phyloP scores from a whole-genome alignment of 1,284 basidiomycete species.

The Ganoderma leucocontextum region DNA sequence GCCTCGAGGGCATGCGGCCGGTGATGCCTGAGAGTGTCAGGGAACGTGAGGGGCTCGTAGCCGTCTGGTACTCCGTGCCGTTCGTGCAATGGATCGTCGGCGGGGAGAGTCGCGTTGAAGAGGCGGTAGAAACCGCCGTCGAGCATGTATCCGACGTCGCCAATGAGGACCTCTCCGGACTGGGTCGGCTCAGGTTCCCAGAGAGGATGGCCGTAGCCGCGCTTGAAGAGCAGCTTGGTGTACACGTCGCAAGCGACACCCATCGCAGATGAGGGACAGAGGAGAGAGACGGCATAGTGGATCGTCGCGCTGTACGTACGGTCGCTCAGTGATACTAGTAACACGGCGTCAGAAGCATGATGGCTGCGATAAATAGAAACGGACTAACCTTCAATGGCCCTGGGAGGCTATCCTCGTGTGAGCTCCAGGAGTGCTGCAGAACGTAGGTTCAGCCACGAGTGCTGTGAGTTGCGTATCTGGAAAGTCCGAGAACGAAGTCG shows the following conservation, averaged over 20 bases:
- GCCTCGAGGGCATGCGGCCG: conserved; percentile 2
- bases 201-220: conserved; percentile 32
- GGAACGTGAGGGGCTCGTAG: conserved; percentile 22
- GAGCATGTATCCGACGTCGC: conserved; percentile 41
- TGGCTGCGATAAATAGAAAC: neutral
- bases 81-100: conserved; percentile 34
- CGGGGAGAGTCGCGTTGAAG: conserved; percentile 40
- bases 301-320: neutral
- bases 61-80: conserved; percentile 30
- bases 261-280: neutral
- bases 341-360: neutral
- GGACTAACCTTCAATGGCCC: neutral
- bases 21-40: neutral
- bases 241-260: conserved; percentile 26
- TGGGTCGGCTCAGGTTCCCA: conserved; percentile 35
- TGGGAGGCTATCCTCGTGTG: neutral
- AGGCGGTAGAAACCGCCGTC: conserved; percentile 41
- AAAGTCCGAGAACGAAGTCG: no score
- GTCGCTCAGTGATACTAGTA: neutral
- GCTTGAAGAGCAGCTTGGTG: conserved; percentile 29
- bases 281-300: neutral
- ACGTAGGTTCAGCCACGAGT: no score
- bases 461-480: no score
- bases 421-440: no score
- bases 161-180: conserved; percentile 34